These are phyloP conservation scores for Asclepias syriaca DNA, from an alignment of 257 asterid genomes.

Conservation along the genomic window DNA sequence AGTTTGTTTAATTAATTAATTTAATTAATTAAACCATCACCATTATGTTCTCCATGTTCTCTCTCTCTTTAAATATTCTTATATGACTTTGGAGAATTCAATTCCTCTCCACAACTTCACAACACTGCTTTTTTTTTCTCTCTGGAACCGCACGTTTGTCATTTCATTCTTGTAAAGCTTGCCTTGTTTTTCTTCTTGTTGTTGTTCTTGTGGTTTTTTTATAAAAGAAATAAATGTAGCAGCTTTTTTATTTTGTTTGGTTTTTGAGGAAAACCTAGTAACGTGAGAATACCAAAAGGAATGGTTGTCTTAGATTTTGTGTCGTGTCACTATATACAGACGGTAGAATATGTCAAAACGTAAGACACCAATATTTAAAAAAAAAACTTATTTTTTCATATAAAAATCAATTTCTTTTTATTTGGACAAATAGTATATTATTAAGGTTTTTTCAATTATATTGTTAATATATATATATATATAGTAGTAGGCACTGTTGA, in stretches of 20 bases:
- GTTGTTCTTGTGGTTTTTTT: background rate
- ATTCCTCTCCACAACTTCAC: background rate
- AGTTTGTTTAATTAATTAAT: conserved; percentile 2
- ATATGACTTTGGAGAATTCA: conserved; percentile 12
- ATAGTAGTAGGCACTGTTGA: conserved; percentile 4
- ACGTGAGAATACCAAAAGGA: no score
- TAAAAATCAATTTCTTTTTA: no score
- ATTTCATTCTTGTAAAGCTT: conserved; percentile 13
- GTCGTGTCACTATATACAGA: no score
- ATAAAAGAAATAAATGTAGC: no score
- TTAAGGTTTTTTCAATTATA: no score
- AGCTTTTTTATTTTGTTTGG: background rate
- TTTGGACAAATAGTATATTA: no score
- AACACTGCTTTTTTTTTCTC: background rate
- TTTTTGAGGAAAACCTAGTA: background rate
- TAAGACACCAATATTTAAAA: no score
- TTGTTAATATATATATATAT: no score
- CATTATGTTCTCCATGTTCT: conserved; percentile 28
- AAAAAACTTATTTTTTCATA: no score
- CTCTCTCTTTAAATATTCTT: background rate
- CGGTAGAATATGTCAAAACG: no score
- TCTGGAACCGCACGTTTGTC: conserved; percentile 24
- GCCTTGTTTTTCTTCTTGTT: conserved; percentile 3
- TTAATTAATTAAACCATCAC: conserved; percentile 5
- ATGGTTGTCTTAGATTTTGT: background rate